Conservation (phyloP, 176 grass and related monocot genomes). For the Alopecurus myosuroides region DNA sequence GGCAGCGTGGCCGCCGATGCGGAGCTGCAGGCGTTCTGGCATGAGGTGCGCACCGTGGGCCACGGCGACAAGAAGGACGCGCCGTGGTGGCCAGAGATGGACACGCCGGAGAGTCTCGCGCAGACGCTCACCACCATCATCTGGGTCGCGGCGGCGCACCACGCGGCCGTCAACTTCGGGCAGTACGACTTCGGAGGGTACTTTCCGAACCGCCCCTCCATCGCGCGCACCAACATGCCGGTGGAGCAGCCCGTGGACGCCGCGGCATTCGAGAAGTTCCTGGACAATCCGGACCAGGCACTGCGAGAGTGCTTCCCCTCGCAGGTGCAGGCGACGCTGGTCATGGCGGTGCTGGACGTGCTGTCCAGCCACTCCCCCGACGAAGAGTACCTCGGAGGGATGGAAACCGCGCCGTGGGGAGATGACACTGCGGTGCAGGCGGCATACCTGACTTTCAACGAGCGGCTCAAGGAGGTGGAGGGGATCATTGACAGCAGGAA, state of each 20-base stretch:
- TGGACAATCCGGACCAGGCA: constrained; percentile 52
- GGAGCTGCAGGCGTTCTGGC: constrained; percentile 77
- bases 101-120: constrained; percentile 34
- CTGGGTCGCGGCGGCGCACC: constrained; percentile 89
- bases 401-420: constrained; percentile 41
- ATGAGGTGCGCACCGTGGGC: constrained; percentile 52
- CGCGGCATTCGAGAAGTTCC: constrained; percentile 19
- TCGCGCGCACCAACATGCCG: constrained; percentile 73
- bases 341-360: constrained; percentile 62
- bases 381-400: constrained; percentile 79
- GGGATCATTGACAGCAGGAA: constrained; percentile 54
- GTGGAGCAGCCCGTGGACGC: constrained; percentile 53
- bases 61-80: constrained; percentile 78
- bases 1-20: constrained; percentile 29
- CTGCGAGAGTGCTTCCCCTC: constrained; percentile 57
- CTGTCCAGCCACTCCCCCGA: constrained; percentile 70
- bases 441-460: constrained; percentile 34
- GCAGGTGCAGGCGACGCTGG: constrained; percentile 63
- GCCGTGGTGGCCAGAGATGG: constrained; percentile 60
- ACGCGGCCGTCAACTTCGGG: constrained; percentile 84
- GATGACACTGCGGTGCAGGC: constrained; percentile 28
- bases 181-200: constrained; percentile 75
- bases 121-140: constrained; percentile 69
- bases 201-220: constrained; percentile 71
- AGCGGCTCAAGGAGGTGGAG: constrained; percentile 57